phyloP scores from a whole-genome alignment of 495 filamentous ascomycete genomes.

The Aspergillus steynii region DNA sequence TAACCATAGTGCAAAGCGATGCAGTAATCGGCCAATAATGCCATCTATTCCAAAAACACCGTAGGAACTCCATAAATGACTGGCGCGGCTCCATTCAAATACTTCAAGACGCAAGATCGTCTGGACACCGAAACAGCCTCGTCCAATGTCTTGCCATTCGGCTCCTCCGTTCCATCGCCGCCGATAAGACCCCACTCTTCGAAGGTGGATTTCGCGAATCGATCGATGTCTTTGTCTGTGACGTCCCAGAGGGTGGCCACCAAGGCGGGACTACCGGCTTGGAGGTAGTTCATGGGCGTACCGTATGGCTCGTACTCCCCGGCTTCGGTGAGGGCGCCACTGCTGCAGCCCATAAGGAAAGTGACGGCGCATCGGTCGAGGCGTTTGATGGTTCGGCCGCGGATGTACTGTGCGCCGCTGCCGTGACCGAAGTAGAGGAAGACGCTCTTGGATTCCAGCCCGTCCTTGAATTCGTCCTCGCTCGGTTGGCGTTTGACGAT shows the following conservation, averaged over 20 bases:
- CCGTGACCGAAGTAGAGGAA: conserved; percentile 96
- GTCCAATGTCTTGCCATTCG: conserved; percentile 53
- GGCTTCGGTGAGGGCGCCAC: conserved; percentile 71
- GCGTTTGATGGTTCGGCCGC: conserved; percentile 72
- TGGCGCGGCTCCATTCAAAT: conserved; percentile 88
- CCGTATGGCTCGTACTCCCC: conserved; percentile 90
- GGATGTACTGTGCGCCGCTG: conserved; percentile 91
- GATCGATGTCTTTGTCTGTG: conserved; percentile 94
- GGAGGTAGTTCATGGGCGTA: conserved; percentile 85
- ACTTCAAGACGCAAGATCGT: conserved; percentile 76
- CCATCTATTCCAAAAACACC: conserved; percentile 64
- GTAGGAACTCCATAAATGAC: conserved; percentile 89
- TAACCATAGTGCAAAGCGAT: not conserved
- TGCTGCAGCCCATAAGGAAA: conserved; percentile 90
- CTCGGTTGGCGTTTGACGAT: conserved; percentile 67
- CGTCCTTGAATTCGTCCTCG: conserved; percentile 71
- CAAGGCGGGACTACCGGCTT: conserved; percentile 78
- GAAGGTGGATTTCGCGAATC: conserved; percentile 73
- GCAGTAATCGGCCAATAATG: not conserved
- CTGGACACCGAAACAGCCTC: conserved; percentile 76
- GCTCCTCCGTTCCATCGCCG: conserved; percentile 12
- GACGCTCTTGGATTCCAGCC: conserved; percentile 60
- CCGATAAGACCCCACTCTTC: conserved; percentile 80
- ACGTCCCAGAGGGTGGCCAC: conserved; percentile 96
- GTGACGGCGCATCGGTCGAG: conserved; percentile 77